A percentile compares a stretch with the other conserved stretches of the same genome.
Evolutionary conservation across 139 green algal genomes (phyloP).

Genomic region (Nannochloris sp.): DNA sequence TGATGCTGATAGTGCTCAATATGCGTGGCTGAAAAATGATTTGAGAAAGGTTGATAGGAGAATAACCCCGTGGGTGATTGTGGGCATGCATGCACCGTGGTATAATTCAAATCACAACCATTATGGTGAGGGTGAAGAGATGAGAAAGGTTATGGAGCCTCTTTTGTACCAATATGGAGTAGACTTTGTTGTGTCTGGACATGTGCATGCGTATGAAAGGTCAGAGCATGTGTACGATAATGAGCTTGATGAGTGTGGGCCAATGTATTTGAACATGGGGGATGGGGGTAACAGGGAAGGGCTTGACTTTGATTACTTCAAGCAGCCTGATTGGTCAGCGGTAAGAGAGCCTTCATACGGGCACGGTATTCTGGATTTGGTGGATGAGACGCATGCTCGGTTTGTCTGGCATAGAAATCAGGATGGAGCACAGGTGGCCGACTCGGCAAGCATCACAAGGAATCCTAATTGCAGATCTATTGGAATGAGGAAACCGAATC

Average conservation of each 20-base stretch:
- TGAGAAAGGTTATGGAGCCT: constrained; percentile 46
- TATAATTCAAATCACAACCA: constrained; percentile 66
- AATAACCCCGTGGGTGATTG: constrained; percentile 69
- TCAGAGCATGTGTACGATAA: constrained; percentile 29
- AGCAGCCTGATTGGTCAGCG: constrained; percentile 47
- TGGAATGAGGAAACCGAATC: background rate
- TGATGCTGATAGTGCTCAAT: constrained; percentile 31
- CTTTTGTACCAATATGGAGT: constrained; percentile 52
- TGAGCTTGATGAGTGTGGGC: constrained; percentile 32
- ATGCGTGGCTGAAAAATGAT: constrained; percentile 60
- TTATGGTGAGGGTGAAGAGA: constrained; percentile 51
- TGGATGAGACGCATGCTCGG: constrained; percentile 48
- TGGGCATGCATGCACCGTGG: constrained; percentile 64
- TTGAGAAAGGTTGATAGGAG: constrained; percentile 50
- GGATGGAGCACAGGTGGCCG: constrained; percentile 22
- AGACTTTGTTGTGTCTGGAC: constrained; percentile 61
- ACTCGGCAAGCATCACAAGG: constrained; percentile 11
- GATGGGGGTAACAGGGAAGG: constrained; percentile 78
- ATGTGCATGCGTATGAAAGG: constrained; percentile 72
- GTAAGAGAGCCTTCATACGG: constrained; percentile 60
- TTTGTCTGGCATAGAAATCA: constrained; percentile 62
- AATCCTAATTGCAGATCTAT: constrained; percentile 15
- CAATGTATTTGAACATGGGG: constrained; percentile 57
- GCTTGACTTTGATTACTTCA: constrained; percentile 23
- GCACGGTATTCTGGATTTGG: constrained; percentile 47